Evolutionary conservation across 2,329 filamentous ascomycete species (phyloP).

Genomic region (Phoma sp.): DNA sequence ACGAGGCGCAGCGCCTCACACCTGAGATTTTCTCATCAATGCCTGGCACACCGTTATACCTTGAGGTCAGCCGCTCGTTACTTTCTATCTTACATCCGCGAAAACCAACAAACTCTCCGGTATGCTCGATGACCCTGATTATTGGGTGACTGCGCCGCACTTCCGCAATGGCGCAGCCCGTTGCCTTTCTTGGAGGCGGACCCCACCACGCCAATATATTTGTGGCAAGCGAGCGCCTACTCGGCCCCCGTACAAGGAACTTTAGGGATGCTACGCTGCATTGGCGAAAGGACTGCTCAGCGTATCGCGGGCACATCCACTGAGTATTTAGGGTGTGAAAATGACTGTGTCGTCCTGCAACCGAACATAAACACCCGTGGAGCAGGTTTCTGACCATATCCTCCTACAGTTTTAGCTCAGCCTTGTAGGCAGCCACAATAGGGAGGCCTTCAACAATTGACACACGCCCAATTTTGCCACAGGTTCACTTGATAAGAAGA

Average conservation of each 20-base stretch:
- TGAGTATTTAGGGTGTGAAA: background rate
- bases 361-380: no score
- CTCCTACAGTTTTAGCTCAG: background rate
- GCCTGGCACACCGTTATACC: background rate
- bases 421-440: background rate
- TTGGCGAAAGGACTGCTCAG: constrained; percentile 16
- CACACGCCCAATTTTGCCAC: background rate
- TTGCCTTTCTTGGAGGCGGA: constrained; percentile 10
- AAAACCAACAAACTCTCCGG: background rate
- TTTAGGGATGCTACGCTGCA: constrained; percentile 15
- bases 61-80: background rate
- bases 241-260: constrained; percentile 12
- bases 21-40: background rate
- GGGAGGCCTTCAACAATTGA: background rate
- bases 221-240: constrained; percentile 18
- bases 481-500: background rate
- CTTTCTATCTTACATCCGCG: background rate
- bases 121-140: background rate
- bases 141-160: constrained; percentile 27
- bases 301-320: background rate
- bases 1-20: constrained; percentile 11
- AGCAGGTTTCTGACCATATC: background rate
- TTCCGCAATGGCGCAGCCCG: constrained; percentile 27
- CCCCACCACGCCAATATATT: constrained; percentile 14
- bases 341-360: background rate